Evolutionary conservation across 164 flowering plant species (phyloP).

Genomic region (Tinospora cordifolia): DNA sequence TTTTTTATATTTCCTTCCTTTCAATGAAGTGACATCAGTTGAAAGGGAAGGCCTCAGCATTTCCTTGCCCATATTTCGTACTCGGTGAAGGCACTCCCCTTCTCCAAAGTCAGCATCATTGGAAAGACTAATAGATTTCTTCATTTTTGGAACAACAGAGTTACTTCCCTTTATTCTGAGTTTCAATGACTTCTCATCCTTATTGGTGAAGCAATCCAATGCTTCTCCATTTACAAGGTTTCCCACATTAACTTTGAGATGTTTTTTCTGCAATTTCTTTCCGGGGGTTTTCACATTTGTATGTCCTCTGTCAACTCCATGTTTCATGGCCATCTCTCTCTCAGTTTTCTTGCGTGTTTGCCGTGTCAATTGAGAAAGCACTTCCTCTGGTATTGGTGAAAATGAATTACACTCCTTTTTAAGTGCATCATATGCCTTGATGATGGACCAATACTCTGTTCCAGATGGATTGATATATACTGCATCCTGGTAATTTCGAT

Average conservation of each 20-base stretch:
- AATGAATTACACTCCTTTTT: constrained; percentile 31
- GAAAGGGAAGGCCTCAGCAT: constrained; percentile 15
- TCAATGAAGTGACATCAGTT: constrained; percentile 24
- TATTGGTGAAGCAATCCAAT: constrained; percentile 31
- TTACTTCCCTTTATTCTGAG: constrained; percentile 24
- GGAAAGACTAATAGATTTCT: constrained; percentile 12
- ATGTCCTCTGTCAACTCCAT: constrained; percentile 22
- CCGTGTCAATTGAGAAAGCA: constrained; percentile 64
- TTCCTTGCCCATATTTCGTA: constrained; percentile 8
- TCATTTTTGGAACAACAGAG: constrained; percentile 12
- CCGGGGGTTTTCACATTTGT: constrained; percentile 19
- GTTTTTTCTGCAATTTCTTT: constrained; percentile 23
- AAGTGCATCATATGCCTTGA: constrained; percentile 54
- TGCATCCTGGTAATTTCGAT: constrained; percentile 55
- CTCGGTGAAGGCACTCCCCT: constrained; percentile 8
- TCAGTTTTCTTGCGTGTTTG: constrained; percentile 62
- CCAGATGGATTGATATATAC: constrained; percentile 63
- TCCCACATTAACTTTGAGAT: constrained; percentile 29
- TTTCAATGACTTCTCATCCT: constrained; percentile 33
- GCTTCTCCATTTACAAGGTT: constrained; percentile 35
- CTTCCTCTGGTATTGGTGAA: constrained; percentile 51
- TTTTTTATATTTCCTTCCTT: constrained; percentile 52
- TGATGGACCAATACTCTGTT: constrained; percentile 63
- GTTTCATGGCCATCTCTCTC: constrained; percentile 46
- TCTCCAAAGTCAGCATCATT: constrained; percentile 16